Base-by-base conservation (phyloP, 352 stramenopile genomes). In the Globisporangium nagaii region DNA sequence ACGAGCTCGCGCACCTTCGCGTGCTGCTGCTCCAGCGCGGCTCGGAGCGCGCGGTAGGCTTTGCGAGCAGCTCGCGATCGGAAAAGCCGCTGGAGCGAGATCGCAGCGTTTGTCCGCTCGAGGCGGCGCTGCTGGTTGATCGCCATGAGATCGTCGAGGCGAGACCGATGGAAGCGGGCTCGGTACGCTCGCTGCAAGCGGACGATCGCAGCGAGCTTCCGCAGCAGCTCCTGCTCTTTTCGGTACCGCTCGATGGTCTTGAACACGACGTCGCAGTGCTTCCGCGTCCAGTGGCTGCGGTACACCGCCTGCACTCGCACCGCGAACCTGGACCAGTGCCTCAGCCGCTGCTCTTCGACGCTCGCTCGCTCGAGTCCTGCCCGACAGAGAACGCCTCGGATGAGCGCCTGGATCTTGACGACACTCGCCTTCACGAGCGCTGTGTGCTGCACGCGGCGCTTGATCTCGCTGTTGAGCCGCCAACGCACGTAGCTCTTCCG, bases 81-180 rank as follows among this genome's bases (percentile, higher is more conserved):
- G 58, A 75, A 90, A 8, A 88, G 65, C 6, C 77, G 66, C 48
- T 92, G 82, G 15, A 90, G 58, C 13, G 68, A 57, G 0, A 70
- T 69, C 8, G 79, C 82, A 11, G 77, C 77, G 12, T 83, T 64
- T 8, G 63, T 41, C 40, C 77, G 65, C 54, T 92, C 77, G 43
- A 73, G 64, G 12, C 79, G 70, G 0, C 70, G 73, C 20, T 65
- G 69, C 41, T 83, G 69, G 35, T 88, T 84, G 30, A 90, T 71
- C 12, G 68, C 65, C 56, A 90, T 88, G 49, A 92, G 37, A 34
- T 92, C 82, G 41, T 86, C 77, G 34, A 92, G 73, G 3, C 72
- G 69, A n/a, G 77, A 89, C 4, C 82, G 69, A 34, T 80, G 73
- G 57, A 87, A 87, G 3, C 79, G 71, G 17, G 70, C 66, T 6